A percentile compares a stretch with the other conserved stretches of the same genome.
Conservation (phyloP, 2,329 filamentous ascomycete species). For the Karstenula rhodostoma region DNA sequence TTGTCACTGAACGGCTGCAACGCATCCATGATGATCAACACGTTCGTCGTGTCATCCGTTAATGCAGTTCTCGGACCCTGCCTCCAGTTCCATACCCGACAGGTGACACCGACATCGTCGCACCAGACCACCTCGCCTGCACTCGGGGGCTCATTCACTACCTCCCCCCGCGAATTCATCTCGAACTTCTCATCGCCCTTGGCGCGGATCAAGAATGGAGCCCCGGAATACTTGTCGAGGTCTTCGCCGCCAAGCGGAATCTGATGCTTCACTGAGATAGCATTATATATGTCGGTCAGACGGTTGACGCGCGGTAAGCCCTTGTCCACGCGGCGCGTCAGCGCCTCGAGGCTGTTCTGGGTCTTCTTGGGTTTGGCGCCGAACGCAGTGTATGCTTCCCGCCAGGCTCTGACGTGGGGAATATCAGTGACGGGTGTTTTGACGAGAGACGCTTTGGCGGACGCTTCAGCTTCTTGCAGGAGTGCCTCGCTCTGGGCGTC, state of each 20-base stretch:
- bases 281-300: conserved; percentile 53
- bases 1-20: conserved; percentile 33
- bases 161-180: conserved; percentile 40
- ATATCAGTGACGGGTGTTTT: conserved; percentile 38
- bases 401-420: conserved; percentile 50
- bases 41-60: conserved; percentile 43
- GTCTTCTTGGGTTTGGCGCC: conserved; percentile 51
- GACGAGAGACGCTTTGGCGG: conserved; percentile 22
- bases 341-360: conserved; percentile 49
- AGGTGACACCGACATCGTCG: conserved; percentile 49
- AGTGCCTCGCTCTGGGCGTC: conserved; percentile 41
- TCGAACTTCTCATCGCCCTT: conserved; percentile 48
- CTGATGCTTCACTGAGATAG: conserved; percentile 50
- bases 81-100: conserved; percentile 52
- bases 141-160: conserved; percentile 29
- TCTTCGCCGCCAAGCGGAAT: conserved; percentile 52
- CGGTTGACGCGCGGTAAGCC: conserved; percentile 51
- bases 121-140: conserved; percentile 52
- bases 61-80: conserved; percentile 49
- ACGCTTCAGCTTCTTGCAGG: conserved; percentile 37
- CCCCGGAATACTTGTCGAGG: conserved; percentile 48
- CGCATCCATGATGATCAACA: conserved; percentile 49
- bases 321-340: conserved; percentile 42
- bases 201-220: conserved; percentile 41
- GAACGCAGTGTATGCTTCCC: conserved; percentile 50